A percentile compares a stretch with the other conserved stretches of the same genome.
phyloP scores from a whole-genome alignment of 306 rosid genomes.

The Citrullus amarus region DNA sequence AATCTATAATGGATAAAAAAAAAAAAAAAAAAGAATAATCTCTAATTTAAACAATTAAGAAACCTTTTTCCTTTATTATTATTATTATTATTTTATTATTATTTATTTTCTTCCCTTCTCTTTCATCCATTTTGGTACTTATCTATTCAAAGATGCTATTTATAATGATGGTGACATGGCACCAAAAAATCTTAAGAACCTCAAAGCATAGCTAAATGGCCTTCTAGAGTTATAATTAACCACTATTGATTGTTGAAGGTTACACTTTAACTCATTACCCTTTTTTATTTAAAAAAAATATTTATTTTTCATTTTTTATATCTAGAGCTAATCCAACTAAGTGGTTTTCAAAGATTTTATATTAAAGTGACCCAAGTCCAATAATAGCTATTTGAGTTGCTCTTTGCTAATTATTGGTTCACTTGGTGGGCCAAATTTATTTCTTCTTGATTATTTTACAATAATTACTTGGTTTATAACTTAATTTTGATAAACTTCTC shows the following conservation, averaged over 20 bases:
- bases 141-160: slow-evolving; percentile 1
- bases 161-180: slow-evolving; percentile 4
- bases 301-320: not conserved
- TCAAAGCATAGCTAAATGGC: not conserved
- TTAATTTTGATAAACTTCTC: not conserved
- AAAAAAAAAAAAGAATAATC: not conserved
- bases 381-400: not conserved
- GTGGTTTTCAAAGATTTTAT: not conserved
- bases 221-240: not conserved
- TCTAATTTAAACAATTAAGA: not conserved
- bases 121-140: not conserved
- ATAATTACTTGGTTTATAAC: not conserved
- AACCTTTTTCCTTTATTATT: too few species aligned
- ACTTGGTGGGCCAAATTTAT: not conserved
- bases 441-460: not conserved
- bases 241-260: not conserved
- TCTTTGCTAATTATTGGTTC: not conserved
- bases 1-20: not conserved
- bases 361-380: not conserved
- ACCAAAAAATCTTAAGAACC: not conserved
- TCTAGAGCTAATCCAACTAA: not conserved
- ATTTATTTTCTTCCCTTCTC: not conserved
- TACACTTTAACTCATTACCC: not conserved
- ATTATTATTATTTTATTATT: too few species aligned
- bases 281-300: not conserved